Percentiles rank a stretch among this genome's conserved stretches.
Conservation (phyloP, 2,329 filamentous ascomycete genomes). For the Ophiostoma quercus region DNA sequence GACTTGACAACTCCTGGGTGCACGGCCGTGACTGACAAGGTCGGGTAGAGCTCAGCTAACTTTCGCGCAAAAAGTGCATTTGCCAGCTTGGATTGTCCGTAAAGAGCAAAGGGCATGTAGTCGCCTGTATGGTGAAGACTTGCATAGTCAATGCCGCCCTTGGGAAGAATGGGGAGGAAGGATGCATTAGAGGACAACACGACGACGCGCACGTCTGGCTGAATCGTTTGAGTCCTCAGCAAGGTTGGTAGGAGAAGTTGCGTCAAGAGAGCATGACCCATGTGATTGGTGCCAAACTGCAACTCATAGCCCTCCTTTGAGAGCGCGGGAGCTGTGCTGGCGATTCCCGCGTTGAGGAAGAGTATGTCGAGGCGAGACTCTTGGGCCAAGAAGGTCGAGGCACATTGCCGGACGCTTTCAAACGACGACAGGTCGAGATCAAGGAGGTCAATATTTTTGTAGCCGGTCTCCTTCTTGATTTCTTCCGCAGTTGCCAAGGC, state of each 20-base stretch:
- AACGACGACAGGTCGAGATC: constrained; percentile 42
- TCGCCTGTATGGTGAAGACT: constrained; percentile 25
- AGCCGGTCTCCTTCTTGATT: constrained; percentile 31
- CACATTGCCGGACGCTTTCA: constrained; percentile 40
- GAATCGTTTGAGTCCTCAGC: constrained; percentile 17
- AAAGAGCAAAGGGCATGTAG: constrained; percentile 37
- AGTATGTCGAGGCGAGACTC: constrained; percentile 40
- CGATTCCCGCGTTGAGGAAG: constrained; percentile 44
- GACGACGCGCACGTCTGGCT: constrained; percentile 14
- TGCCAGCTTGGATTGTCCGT: constrained; percentile 37
- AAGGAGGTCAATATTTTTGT: constrained; percentile 15
- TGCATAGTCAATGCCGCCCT: not conserved
- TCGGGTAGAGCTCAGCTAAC: constrained; percentile 32
- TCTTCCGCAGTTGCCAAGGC: not conserved
- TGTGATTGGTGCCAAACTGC: constrained; percentile 45
- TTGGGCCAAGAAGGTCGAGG: constrained; percentile 35
- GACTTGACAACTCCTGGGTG: constrained; percentile 19
- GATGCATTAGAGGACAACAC: constrained; percentile 6
- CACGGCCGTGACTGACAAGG: constrained; percentile 29
- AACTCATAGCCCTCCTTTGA: constrained; percentile 44
- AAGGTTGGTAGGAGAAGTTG: constrained; percentile 35
- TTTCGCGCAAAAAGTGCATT: constrained; percentile 34
- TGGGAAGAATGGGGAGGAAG: not conserved
- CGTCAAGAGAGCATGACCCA: constrained; percentile 43
- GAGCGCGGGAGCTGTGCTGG: constrained; percentile 35